Evolutionary conservation across 2,329 filamentous ascomycete genomes (phyloP), one percentile per base, ranked within the genome.

Genomic region (Cladosporium sp.): DNA sequence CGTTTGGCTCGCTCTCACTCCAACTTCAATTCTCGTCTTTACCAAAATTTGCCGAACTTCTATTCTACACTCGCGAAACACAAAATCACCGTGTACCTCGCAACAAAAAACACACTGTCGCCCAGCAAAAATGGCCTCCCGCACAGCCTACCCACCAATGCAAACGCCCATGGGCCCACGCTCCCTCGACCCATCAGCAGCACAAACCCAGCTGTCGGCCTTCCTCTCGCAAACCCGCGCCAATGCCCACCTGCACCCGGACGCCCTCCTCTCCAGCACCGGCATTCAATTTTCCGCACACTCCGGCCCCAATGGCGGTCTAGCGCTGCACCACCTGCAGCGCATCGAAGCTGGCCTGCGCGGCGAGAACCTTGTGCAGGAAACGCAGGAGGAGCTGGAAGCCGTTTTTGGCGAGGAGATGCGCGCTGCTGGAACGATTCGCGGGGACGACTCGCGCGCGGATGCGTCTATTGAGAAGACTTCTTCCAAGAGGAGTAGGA

Each of bases 261-360:
- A 77, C 53, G 69, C 72, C 33, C 62, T 71, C 41, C 68, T 76
- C 36, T 69, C 65, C 13, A 61, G 67, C 8, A 64, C 64, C 19
- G 72, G 72, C 38, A 66, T 74, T 6, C 61, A 62, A 11, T 74
- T 71, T 59, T 64, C 67, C 18, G 65, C 71, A 13, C 62, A 70
- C 40, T 67, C 67, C 41, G 74, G 74, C 1, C 66, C 71, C 0
- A 60, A 57, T 15, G 73, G 75, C 38, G 71, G 73, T 7, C 66
- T 78, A n/a, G 67, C 72, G 12, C 67, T 81, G 46, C 74, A 78
- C 59, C 76, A 79, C 57, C 61, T 81, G 39, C 67, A 72, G 32
- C 70, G 78, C 41, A 72, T 81, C 7, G 74, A 76, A 54, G 72
- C 72, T 5, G 78, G 78, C 0, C 56, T 81, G 52, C 61, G 67